These are phyloP conservation scores for Penicillium cataractarum DNA, from an alignment of 495 filamentous ascomycete genomes.

Conservation along the genomic window DNA sequence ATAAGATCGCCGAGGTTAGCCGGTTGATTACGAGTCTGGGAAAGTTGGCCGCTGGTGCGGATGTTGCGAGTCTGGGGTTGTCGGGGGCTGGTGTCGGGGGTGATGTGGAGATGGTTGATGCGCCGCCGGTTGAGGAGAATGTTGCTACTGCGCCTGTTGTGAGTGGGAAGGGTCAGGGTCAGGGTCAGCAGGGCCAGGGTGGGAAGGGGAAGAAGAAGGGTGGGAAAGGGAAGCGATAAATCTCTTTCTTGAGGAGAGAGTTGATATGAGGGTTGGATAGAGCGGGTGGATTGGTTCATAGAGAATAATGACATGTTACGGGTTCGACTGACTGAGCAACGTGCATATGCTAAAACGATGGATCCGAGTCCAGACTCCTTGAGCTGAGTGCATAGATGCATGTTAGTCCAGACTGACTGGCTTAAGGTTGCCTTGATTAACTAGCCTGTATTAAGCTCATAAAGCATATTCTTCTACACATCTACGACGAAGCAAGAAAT, in stretches of 20 bases:
- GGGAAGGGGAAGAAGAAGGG: slow-evolving; percentile 41
- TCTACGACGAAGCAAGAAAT: neutral
- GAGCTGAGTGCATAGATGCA: neutral
- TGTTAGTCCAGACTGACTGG: neutral
- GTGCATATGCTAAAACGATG: neutral
- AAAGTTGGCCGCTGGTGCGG: slow-evolving; percentile 57
- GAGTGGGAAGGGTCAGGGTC: slow-evolving; percentile 26
- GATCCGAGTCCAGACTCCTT: neutral
- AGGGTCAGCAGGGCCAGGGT: slow-evolving; percentile 26
- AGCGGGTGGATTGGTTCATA: neutral
- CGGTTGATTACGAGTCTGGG: slow-evolving; percentile 77
- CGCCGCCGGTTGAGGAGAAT: slow-evolving; percentile 26
- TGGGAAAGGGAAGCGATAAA: slow-evolving; percentile 27
- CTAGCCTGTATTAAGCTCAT: neutral
- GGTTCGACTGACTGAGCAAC: slow-evolving; percentile 2
- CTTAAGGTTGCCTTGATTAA: too few relatives aligned
- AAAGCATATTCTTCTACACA: neutral
- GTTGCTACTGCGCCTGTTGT: slow-evolving; percentile 14
- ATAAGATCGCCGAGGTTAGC: slow-evolving; percentile 87
- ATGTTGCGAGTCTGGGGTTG: slow-evolving; percentile 64
- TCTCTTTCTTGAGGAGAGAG: neutral
- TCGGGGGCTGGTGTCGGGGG: slow-evolving; percentile 33
- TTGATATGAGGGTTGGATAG: neutral
- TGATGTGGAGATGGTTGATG: slow-evolving; percentile 47
- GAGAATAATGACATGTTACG: slow-evolving; percentile 27